Percentiles rank a stretch among this genome's conserved stretches.
Conservation (phyloP, 2,329 filamentous ascomycete genomes). For the Dactylonectria estremocensis region DNA sequence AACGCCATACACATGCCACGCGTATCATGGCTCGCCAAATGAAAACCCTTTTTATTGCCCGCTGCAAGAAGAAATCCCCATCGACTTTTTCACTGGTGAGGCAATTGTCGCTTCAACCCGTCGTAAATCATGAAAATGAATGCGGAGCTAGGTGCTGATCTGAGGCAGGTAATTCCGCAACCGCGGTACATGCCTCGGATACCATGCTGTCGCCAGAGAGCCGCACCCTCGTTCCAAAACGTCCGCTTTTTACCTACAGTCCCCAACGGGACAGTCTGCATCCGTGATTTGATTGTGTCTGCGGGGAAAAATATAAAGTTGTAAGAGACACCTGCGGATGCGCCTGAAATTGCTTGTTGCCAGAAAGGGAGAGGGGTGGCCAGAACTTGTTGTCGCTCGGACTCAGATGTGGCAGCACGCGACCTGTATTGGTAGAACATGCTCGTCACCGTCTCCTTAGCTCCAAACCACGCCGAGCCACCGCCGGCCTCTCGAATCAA, state of each 20-base stretch:
- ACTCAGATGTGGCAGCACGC: slow-evolving; percentile 55
- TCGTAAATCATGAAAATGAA: slow-evolving; percentile 98
- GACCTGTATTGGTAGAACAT: slow-evolving; percentile 76
- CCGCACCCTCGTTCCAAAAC: slow-evolving; percentile 80
- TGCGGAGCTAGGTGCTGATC: slow-evolving; percentile 94
- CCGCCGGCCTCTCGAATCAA: slow-evolving; percentile 95
- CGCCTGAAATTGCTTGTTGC: slow-evolving; percentile 91
- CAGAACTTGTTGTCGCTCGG: slow-evolving; percentile 58
- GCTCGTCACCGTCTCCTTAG: slow-evolving; percentile 84
- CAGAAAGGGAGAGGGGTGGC: slow-evolving; percentile 79
- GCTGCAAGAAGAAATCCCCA: slow-evolving; percentile 5
- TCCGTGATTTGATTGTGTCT: slow-evolving; percentile 96
- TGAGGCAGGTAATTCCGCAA: slow-evolving; percentile 91
- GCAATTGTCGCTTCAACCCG: slow-evolving; percentile 80
- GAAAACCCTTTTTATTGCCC: slow-evolving; percentile 18
- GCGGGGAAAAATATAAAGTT: slow-evolving; percentile 98
- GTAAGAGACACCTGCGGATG: slow-evolving; percentile 91
- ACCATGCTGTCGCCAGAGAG: slow-evolving; percentile 87
- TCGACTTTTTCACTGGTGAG: slow-evolving; percentile 54
- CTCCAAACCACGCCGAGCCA: slow-evolving; percentile 94
- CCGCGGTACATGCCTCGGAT: slow-evolving; percentile 91
- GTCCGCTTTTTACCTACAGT: slow-evolving; percentile 69
- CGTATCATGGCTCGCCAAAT: slow-evolving; percentile 13
- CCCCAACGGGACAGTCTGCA: slow-evolving; percentile 88
- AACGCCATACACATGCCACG: slow-evolving; percentile 45